phyloP scores from a whole-genome alignment of 352 stramenopile species.

The Phytophthora pinifolia region DNA sequence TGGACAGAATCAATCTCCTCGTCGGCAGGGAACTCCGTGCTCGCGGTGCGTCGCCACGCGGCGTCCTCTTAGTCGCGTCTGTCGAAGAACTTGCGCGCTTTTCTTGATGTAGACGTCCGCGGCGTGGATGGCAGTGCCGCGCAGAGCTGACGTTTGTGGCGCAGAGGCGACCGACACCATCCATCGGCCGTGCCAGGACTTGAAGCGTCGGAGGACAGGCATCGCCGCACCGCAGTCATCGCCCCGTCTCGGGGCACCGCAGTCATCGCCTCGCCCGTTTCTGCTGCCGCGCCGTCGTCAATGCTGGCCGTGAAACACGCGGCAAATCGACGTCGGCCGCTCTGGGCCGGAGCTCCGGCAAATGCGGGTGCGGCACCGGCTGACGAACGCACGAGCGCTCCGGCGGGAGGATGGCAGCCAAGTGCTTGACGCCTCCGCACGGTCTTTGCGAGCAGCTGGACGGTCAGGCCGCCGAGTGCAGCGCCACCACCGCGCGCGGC shows the following conservation, averaged over 20 bases:
- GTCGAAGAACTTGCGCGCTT: too few relatives aligned
- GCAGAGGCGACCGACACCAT: constrained; percentile 12
- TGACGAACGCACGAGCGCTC: constrained; percentile 20
- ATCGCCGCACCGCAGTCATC: too few relatives aligned
- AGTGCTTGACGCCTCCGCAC: constrained; percentile 7
- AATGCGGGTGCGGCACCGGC: constrained; percentile 8
- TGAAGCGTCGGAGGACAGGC: constrained; percentile 11
- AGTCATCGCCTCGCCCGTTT: constrained; percentile 26
- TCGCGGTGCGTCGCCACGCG: too few relatives aligned
- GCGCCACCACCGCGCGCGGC: constrained; percentile 17
- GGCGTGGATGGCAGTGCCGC: too few relatives aligned
- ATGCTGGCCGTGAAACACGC: constrained; percentile 23
- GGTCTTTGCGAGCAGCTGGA: constrained; percentile 19
- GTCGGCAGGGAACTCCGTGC: too few relatives aligned
- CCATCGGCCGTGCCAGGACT: constrained; percentile 23
- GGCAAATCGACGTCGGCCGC: constrained; percentile 17
- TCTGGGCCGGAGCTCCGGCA: constrained; percentile 20
- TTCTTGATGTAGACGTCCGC: too few relatives aligned
- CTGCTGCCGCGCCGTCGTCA: constrained; percentile 18
- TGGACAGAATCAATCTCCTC: background rate
- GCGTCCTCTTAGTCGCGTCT: too few relatives aligned
- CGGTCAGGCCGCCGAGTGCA: constrained; percentile 14
- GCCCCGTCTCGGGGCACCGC: constrained; percentile 25
- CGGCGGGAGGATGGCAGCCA: constrained; percentile 19
- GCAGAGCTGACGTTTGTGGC: too few relatives aligned